These are phyloP conservation scores for Cordyceps tenuipes DNA, from an alignment of 2,329 filamentous ascomycete species.

Conservation along the genomic window DNA sequence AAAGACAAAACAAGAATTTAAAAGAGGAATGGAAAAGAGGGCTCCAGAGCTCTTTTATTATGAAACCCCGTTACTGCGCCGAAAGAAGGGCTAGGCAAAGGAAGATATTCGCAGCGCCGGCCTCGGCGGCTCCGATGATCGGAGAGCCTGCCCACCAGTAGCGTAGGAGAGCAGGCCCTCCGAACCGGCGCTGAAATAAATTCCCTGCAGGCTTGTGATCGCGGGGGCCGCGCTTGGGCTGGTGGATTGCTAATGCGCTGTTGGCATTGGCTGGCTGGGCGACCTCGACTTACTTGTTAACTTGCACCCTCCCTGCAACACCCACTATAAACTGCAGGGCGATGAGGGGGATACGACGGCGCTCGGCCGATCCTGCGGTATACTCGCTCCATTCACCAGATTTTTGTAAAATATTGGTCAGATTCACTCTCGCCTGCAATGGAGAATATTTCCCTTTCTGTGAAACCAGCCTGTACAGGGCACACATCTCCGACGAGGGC, in stretches of 20 bases:
- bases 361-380: background rate
- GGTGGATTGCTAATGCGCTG: constrained; percentile 23
- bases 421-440: too few relatives aligned
- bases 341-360: background rate
- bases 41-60: constrained; percentile 14
- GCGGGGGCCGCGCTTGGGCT: constrained; percentile 16
- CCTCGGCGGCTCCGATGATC: constrained; percentile 22
- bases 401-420: too few relatives aligned
- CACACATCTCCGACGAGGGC: too few relatives aligned
- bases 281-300: background rate
- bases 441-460: too few relatives aligned
- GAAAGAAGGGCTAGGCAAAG: background rate
- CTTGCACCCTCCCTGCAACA: background rate
- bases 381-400: background rate
- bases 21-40: background rate
- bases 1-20: background rate
- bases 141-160: constrained; percentile 18
- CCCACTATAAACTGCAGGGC: background rate
- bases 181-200: constrained; percentile 16
- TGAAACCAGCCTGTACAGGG: too few relatives aligned
- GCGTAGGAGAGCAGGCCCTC: constrained; percentile 14
- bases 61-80: constrained; percentile 5
- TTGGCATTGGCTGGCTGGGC: background rate
- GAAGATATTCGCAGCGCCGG: constrained; percentile 6
- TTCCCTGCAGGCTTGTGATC: constrained; percentile 1